Evolutionary conservation across 1,284 basidiomycete species (phyloP), one percentile per base, ranked within the genome.

Genomic region (Fomes fomentarius): DNA sequence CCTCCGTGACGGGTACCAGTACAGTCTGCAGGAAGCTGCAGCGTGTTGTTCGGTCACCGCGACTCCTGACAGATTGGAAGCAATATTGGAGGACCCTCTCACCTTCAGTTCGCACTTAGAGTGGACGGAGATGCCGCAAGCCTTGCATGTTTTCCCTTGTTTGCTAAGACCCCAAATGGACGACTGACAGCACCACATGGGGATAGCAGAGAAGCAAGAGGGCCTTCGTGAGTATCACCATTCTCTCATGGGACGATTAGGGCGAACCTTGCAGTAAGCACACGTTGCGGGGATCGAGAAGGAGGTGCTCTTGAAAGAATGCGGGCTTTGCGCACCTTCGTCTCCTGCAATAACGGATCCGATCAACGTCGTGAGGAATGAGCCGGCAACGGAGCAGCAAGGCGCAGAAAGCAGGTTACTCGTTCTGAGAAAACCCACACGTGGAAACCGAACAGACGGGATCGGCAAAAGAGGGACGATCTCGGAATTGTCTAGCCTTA

Each of bases 151-250:
- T 71, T 92, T 89, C 25, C 92, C 91, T 65, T 91, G 89, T 68
- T 91, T 92, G 66, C 83, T 89, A 33, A 93, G 72, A 21, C 91
- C 92, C 91, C 91, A 93, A 22, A 94, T 91, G 2, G 86, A 87
- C 4, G 85, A 79, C 87, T 91, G 60, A 28, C 41, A 21, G 31
- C 26, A 34, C 31, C 41, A 46, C 10, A 49, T 34, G 22, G 28
- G 15, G 28, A n/a, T 25, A 19, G 17, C n/a, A 30, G 8, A 21
- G 6, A 26, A 26, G 24, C 17, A 15, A 10, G n/a, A 38, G 33
- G n/a, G n/a, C 30, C 25, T 38, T 15, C 31, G 25, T 42, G 17
- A 17, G 21, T 28, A 22, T 28, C 21, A 33, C n/a, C n/a, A n/a
- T n/a, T n/a, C n/a, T n/a, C n/a, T n/a, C 21, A 34, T 25, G 28